These are phyloP conservation scores for Drosera capensis DNA, from an alignment of 148 eudicot genomes.

Conservation along the genomic window DNA sequence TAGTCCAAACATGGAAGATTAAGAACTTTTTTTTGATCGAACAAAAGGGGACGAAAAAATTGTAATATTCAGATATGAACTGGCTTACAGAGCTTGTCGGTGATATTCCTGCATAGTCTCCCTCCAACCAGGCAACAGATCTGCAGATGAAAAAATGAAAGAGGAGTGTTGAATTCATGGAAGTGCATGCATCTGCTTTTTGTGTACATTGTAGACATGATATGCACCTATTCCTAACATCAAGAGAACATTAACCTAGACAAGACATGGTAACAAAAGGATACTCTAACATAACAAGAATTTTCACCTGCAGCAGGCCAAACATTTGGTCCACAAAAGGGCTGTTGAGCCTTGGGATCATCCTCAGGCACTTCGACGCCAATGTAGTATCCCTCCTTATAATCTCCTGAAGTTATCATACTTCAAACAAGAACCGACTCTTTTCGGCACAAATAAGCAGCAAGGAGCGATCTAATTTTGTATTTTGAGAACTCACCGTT, in stretches of 20 bases:
- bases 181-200: not conserved
- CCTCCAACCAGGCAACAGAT: conserved; percentile 76
- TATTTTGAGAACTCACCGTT: conserved; percentile 32
- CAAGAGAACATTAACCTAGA: too few relatives aligned
- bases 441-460: not conserved
- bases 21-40: too few relatives aligned
- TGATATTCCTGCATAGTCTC: conserved; percentile 87
- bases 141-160: conserved; percentile 21
- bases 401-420: conserved; percentile 64
- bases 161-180: not conserved
- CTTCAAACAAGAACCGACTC: conserved; percentile 9
- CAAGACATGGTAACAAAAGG: not conserved
- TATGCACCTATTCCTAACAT: too few relatives aligned
- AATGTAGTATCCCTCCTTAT: conserved; percentile 86
- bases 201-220: too few relatives aligned
- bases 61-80: too few relatives aligned
- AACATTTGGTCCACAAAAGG: conserved; percentile 68
- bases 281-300: not conserved
- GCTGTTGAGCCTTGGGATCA: conserved; percentile 63
- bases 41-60: too few relatives aligned
- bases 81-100: conserved; percentile 63
- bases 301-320: conserved; percentile 71
- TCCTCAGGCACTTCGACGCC: conserved; percentile 79
- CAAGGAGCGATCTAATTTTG: too few relatives aligned
- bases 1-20: too few relatives aligned